A percentile compares a stretch with the other conserved stretches of the same genome.
phyloP scores from a whole-genome alignment of 768 basidiomycete species.

The Chalciporus piperatus region DNA sequence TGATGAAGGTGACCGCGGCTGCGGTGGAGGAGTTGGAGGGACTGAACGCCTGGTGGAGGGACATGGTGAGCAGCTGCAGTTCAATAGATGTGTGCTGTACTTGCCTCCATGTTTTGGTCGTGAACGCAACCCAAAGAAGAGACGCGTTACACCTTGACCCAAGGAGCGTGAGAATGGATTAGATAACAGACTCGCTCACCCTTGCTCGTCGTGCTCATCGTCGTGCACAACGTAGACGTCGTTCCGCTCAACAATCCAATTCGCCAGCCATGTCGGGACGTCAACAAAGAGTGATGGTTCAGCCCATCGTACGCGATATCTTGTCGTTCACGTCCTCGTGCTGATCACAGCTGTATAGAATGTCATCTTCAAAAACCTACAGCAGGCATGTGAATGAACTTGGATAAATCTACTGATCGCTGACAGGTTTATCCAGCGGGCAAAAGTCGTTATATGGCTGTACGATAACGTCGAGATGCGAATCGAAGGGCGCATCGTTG shows the following conservation, averaged over 20 bases:
- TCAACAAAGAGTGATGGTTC: slow-evolving; percentile 97
- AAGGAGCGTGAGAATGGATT: slow-evolving; percentile 21
- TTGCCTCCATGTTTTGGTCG: slow-evolving; percentile 31
- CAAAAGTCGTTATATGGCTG: slow-evolving; percentile 89
- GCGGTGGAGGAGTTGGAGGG: slow-evolving; percentile 91
- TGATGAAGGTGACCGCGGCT: slow-evolving; percentile 97
- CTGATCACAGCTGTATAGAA: slow-evolving; percentile 50
- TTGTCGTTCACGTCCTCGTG: neutral
- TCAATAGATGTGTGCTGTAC: neutral
- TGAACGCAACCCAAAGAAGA: slow-evolving; percentile 5
- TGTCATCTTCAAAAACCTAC: slow-evolving; percentile 97
- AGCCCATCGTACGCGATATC: slow-evolving; percentile 83
- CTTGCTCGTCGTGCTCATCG: neutral
- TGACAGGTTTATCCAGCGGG: slow-evolving; percentile 48
- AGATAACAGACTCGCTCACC: slow-evolving; percentile 11
- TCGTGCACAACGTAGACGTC: slow-evolving; percentile 10
- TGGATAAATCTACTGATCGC: slow-evolving; percentile 4
- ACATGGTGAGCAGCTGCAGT: slow-evolving; percentile 7
- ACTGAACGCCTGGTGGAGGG: slow-evolving; percentile 51
- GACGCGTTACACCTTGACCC: slow-evolving; percentile 17
- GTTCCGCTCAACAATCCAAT: neutral
- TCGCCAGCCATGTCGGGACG: slow-evolving; percentile 77
- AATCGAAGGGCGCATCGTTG: slow-evolving; percentile 93
- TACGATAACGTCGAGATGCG: slow-evolving; percentile 97
- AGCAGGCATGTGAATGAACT: slow-evolving; percentile 52